A percentile compares a stretch with the other conserved stretches of the same genome.
Evolutionary conservation across 306 rosid species (phyloP).

Genomic region (Prunus salicina): DNA sequence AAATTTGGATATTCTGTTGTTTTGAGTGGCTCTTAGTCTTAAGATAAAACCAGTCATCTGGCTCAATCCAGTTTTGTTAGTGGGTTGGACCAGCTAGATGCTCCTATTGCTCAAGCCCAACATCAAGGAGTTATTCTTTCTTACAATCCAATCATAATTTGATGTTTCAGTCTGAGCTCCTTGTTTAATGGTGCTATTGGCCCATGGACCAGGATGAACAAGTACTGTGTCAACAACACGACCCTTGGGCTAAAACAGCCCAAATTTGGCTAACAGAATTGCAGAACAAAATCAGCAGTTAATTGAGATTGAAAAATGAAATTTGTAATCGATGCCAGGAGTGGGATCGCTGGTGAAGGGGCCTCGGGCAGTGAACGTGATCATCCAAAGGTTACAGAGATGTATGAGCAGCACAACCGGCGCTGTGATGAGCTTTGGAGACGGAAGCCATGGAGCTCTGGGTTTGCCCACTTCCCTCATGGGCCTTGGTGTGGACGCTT

Average conservation of each 20-base stretch:
- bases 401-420: conserved; percentile 41
- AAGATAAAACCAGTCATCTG: too few relatives aligned
- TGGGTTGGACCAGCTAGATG: neutral
- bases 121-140: neutral
- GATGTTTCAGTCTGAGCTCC: neutral
- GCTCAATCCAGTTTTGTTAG: neutral
- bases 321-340: conserved; percentile 2
- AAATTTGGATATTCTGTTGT: neutral
- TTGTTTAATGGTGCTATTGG: neutral
- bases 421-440: conserved; percentile 85
- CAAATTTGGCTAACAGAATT: neutral
- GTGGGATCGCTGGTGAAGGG: conserved; percentile 1
- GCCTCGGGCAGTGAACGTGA: neutral
- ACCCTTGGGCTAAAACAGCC: neutral
- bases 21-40: neutral
- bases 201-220: neutral
- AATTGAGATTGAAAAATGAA: neutral
- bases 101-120: neutral
- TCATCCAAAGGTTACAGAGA: conserved; percentile 20
- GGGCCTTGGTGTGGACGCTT: conserved; percentile 58
- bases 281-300: neutral
- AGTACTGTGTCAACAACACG: too few relatives aligned
- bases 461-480: conserved; percentile 58
- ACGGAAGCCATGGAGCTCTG: conserved; percentile 78
- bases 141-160: neutral